Percentiles rank a stretch among this genome's conserved stretches.
Evolutionary conservation across 2,329 filamentous ascomycete species (phyloP).

Genomic region (Penicillium sp.): DNA sequence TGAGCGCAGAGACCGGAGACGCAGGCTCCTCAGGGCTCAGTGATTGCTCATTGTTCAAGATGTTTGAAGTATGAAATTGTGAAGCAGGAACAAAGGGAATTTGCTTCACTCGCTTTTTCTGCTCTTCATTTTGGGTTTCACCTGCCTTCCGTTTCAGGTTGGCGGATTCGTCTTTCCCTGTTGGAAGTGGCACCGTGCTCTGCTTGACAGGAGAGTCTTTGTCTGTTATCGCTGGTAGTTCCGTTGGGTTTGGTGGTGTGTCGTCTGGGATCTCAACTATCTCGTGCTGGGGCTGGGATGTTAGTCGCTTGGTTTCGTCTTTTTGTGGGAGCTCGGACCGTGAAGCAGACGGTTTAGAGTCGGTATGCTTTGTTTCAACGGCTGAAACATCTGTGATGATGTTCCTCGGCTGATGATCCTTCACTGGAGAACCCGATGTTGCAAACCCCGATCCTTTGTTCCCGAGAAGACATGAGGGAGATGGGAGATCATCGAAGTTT

Average conservation of each 20-base stretch:
- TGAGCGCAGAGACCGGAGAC: not conserved
- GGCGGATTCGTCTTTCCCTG: not conserved
- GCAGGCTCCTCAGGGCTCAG: not conserved
- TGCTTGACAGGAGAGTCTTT: not conserved
- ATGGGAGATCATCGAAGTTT: slow-evolving; percentile 39
- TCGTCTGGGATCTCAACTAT: slow-evolving; percentile 9
- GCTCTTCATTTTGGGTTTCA: not conserved
- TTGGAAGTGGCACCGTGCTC: not conserved
- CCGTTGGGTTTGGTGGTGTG: not conserved
- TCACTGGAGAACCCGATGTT: not conserved
- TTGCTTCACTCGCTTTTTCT: not conserved
- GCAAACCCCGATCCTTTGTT: not conserved
- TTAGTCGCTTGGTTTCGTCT: not conserved
- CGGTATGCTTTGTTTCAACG: not conserved
- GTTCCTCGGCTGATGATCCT: not conserved
- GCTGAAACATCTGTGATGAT: not conserved
- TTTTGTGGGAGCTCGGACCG: not conserved
- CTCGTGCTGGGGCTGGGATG: not conserved
- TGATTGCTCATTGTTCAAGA: not conserved
- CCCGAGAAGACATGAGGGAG: slow-evolving; percentile 30
- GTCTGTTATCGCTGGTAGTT: not conserved
- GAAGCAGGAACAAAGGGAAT: not conserved
- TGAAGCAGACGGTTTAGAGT: not conserved
- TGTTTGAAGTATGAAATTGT: not conserved
- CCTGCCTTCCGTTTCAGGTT: slow-evolving; percentile 10